Evolutionary conservation across 1,139 yeast species (phyloP), one percentile per base, ranked within the genome.

Genomic region (Yamadazyma epiphylla): DNA sequence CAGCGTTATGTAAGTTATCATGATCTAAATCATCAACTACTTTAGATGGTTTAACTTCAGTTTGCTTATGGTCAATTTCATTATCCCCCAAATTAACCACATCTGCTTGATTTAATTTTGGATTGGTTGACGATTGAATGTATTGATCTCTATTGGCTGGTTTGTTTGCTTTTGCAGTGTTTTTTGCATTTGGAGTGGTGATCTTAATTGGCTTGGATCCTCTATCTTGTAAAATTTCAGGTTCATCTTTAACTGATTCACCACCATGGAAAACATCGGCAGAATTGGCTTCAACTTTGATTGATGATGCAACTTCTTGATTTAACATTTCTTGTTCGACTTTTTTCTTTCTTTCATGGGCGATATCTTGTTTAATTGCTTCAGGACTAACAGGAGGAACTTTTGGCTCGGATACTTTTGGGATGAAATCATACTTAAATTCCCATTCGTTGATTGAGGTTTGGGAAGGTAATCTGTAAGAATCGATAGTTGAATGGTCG

Each of bases 381-480:
- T 71, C 72, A 15, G 62, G 57, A 30, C 73, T 65, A 32, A 73
- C 55, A 4, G 79, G 74, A 6, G 80, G 79, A 15, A 73, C 64
- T 48, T 72, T 69, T 13, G 76, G 71, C 31, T 65, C 65, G 8
- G 60, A 33, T 11, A 58, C 58, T 41, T 62, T 64, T 15, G 74
- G 74, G 32, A 66, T 58, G 39, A 63, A 68, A 46, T 68, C 74
- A 46, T 74, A 73, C 45, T 69, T 72, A 55, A 72, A 74, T 43
- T 64, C 74, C 66, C 69, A 59, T 50, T 73, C 69, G 45, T 58
- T 60, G 46, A 68, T 63, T 21, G 73, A 67, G 2, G 73, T 63
- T 40, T 68, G 74, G 3, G 72, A 64, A 13, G 74, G 74, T 31
- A 68, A 57, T 39, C 49, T 57, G 47, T 41, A 66, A 11, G 72